These are phyloP conservation scores for Isatis lusitanica DNA, from an alignment of 441 rosid genomes.

Conservation along the genomic window DNA sequence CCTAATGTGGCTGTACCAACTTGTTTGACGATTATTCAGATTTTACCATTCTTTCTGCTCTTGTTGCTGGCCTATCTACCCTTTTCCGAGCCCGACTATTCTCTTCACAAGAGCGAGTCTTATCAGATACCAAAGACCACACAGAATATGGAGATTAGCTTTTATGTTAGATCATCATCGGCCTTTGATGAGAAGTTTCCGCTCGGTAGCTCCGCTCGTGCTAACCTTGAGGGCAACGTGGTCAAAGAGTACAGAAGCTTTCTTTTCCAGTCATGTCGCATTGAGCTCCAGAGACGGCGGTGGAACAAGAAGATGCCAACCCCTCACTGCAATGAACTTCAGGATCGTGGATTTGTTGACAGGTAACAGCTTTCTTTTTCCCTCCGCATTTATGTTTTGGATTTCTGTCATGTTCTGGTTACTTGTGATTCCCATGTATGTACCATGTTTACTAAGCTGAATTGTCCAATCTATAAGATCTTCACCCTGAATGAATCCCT, in stretches of 20 bases:
- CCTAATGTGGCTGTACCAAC: slow-evolving; percentile 43
- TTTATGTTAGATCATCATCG: slow-evolving; percentile 53
- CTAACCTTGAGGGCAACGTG: slow-evolving; percentile 51
- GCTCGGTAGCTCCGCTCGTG: slow-evolving; percentile 52
- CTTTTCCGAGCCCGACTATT: slow-evolving; percentile 55
- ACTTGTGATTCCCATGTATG: neutral
- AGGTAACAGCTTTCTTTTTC: slow-evolving; percentile 39
- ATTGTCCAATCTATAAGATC: neutral
- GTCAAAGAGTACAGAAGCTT: slow-evolving; percentile 52
- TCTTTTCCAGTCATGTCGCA: slow-evolving; percentile 54
- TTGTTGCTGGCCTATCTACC: slow-evolving; percentile 62
- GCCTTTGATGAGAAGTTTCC: slow-evolving; percentile 53
- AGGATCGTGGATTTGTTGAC: slow-evolving; percentile 55
- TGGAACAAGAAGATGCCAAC: slow-evolving; percentile 63
- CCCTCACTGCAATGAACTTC: slow-evolving; percentile 58
- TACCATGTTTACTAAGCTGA: neutral
- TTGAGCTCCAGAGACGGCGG: slow-evolving; percentile 56
- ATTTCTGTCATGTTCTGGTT: neutral
- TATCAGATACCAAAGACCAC: slow-evolving; percentile 54
- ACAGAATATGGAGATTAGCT: slow-evolving; percentile 52
- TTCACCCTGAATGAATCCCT: neutral
- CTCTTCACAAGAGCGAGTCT: slow-evolving; percentile 48
- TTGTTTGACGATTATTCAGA: slow-evolving; percentile 47
- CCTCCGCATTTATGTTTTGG: neutral
- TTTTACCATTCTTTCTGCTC: slow-evolving; percentile 53